These are phyloP conservation scores for Phaeophleospora eucalypticola DNA, from an alignment of 2,329 filamentous ascomycete genomes.

Conservation along the genomic window DNA sequence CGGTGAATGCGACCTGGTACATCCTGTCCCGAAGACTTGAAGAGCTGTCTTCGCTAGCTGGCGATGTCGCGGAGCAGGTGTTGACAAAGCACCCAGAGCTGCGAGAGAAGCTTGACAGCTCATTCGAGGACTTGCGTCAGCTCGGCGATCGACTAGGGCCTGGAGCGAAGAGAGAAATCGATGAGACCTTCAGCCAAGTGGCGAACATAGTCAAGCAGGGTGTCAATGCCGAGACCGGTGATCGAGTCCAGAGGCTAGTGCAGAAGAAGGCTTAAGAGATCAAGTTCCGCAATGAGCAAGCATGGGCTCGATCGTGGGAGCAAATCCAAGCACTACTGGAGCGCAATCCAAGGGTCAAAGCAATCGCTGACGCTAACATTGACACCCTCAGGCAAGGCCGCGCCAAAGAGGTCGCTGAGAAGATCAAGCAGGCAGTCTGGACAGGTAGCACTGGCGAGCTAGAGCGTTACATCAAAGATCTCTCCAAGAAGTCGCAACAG, in stretches of 20 bases:
- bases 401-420: slow-evolving; percentile 58
- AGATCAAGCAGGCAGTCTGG: slow-evolving; percentile 57
- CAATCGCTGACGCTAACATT: slow-evolving; percentile 66
- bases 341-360: slow-evolving; percentile 68
- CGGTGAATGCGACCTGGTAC: slow-evolving; percentile 58
- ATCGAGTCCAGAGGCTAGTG: slow-evolving; percentile 55
- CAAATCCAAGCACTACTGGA: slow-evolving; percentile 67
- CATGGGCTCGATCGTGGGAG: slow-evolving; percentile 63
- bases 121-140: slow-evolving; percentile 63
- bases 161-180: slow-evolving; percentile 70
- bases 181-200: slow-evolving; percentile 65
- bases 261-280: slow-evolving; percentile 66
- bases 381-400: slow-evolving; percentile 65
- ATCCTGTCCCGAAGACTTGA: slow-evolving; percentile 60
- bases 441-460: slow-evolving; percentile 58
- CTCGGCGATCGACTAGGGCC: slow-evolving; percentile 67
- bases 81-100: slow-evolving; percentile 68
- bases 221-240: slow-evolving; percentile 52
- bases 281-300: slow-evolving; percentile 63
- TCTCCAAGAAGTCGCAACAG: slow-evolving; percentile 57
- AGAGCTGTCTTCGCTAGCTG: slow-evolving; percentile 57
- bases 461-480: slow-evolving; percentile 57
- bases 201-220: slow-evolving; percentile 61
- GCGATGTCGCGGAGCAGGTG: slow-evolving; percentile 60
- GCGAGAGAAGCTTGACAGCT: slow-evolving; percentile 67